Percentiles rank a stretch among this genome's conserved stretches.
Evolutionary conservation across 108 stramenopile species (phyloP).

Genomic region (Stephanodiscus minutulus): DNA sequence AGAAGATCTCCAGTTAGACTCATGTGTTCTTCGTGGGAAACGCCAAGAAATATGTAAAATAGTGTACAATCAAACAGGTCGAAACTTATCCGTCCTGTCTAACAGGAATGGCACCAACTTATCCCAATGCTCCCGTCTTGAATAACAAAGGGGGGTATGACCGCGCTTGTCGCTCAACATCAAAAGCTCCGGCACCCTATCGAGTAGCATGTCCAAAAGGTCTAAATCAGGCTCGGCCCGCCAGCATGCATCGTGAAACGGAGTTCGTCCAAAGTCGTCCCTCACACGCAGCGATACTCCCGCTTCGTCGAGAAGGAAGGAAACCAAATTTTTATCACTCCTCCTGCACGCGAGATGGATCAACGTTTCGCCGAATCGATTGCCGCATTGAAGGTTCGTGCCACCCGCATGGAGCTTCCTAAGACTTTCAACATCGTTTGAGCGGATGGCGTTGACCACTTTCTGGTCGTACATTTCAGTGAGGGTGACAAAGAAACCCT

Average conservation of each 20-base stretch:
- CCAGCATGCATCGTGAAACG: constrained; percentile 87
- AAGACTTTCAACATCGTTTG: constrained; percentile 54
- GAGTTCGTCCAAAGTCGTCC: constrained; percentile 85
- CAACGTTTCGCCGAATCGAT: constrained; percentile 84
- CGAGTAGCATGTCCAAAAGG: constrained; percentile 55
- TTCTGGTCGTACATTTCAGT: constrained; percentile 45
- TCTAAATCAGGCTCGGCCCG: constrained; percentile 58
- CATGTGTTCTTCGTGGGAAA: neutral
- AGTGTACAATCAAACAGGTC: neutral
- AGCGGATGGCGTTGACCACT: constrained; percentile 61
- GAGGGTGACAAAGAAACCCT: constrained; percentile 23
- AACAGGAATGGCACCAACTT: constrained; percentile 33
- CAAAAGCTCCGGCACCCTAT: constrained; percentile 45
- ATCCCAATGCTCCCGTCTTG: constrained; percentile 55
- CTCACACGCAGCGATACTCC: constrained; percentile 58
- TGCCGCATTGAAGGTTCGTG: constrained; percentile 61
- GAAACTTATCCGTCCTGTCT: constrained; percentile 41
- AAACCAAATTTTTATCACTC: constrained; percentile 57
- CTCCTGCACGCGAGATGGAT: constrained; percentile 89
- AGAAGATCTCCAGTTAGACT: too few species aligned
- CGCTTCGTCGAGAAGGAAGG: constrained; percentile 66
- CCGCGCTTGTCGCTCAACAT: constrained; percentile 62
- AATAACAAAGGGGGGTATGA: constrained; percentile 55
- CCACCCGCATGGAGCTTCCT: constrained; percentile 43
- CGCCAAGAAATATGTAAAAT: neutral